These are phyloP conservation scores for Cornus controversa DNA, from an alignment of 148 eudicot genomes.

Conservation along the genomic window DNA sequence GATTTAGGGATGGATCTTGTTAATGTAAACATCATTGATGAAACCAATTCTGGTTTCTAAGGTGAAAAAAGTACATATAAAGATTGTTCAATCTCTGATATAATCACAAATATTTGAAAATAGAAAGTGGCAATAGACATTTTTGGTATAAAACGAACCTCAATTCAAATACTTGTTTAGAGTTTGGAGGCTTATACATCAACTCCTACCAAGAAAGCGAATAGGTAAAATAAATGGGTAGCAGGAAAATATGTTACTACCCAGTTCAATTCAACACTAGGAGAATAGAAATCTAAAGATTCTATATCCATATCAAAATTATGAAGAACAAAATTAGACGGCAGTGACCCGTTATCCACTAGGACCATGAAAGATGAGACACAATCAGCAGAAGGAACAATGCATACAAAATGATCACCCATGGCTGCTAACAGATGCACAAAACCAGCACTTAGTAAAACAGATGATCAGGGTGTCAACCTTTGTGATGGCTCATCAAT, in stretches of 20 bases:
- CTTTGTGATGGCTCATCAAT: slow-evolving; percentile 38
- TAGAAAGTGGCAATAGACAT: not conserved
- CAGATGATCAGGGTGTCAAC: slow-evolving; percentile 40
- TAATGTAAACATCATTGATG: slow-evolving; percentile 3
- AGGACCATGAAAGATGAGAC: slow-evolving; percentile 36
- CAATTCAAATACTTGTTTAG: slow-evolving; percentile 16
- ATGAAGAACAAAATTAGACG: slow-evolving; percentile 22
- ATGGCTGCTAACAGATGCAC: slow-evolving; percentile 59
- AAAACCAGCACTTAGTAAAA: slow-evolving; percentile 66
- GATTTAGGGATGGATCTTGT: not conserved
- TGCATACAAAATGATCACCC: slow-evolving; percentile 37
- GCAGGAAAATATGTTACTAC: slow-evolving; percentile 25
- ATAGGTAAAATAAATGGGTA: slow-evolving; percentile 16
- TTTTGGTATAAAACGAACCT: not conserved
- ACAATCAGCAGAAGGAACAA: slow-evolving; percentile 15
- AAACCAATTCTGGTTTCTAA: not conserved
- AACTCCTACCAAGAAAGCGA: slow-evolving; percentile 36
- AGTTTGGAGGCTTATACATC: slow-evolving; percentile 48
- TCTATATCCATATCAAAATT: slow-evolving; percentile 29
- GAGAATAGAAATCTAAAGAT: slow-evolving; percentile 2
- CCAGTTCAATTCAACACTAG: slow-evolving; percentile 14
- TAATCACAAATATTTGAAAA: not conserved
- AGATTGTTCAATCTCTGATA: not conserved
- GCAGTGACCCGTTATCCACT: slow-evolving; percentile 23
- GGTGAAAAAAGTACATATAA: not conserved